Base-by-base conservation (phyloP, 2,329 filamentous ascomycete genomes). In the Exophiala calicioides region DNA sequence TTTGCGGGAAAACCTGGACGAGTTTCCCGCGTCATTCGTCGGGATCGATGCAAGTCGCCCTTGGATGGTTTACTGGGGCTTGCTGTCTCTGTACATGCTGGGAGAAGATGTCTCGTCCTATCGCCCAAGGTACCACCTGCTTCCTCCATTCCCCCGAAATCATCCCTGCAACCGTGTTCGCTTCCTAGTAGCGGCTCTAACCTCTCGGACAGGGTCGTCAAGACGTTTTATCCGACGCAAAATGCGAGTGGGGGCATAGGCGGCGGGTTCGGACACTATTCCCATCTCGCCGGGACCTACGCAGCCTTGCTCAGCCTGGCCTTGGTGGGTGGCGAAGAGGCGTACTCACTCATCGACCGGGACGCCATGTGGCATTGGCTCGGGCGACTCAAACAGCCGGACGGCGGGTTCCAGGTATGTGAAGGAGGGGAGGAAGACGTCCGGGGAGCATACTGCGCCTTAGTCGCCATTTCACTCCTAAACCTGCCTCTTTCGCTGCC, bases 1-100 rank as follows among this genome's bases (percentile, higher is more conserved):
- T 52, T 61, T 75, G 27, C 72, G 74, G 46, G 68, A 73, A 42
- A 70, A 71, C 8, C 60, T 83, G 31, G 71, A 70, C 32, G 74
- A 73, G 37, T 81, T 94, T 51, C 88, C 91, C 0, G 71, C 78
- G 5, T 73, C 72, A 3, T 95, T 86, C 67, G 82, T 85, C 41
- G 77, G 77, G 37, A 80, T 90, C 57, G 93, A 98, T 73, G 85
- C 93, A 23, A 90, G 87, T 63, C 77, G 91, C 44, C 90, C 93
- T 7, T 98, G 93, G 93, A 80, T 95, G 61, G 77, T 95, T 55
- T 97, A 96, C 71, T 98, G 93, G 93, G 86, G 81, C 42, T 74
- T 97, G 43, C 81, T 84, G 24, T 89, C 81, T 2, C 74, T 98
- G 55, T 74, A 78, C 19, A 74, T 90, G 24, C 72, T 98, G 38